These are phyloP conservation scores for Amauroascus verrucosus DNA, from an alignment of 2,329 filamentous ascomycete species.

Conservation along the genomic window DNA sequence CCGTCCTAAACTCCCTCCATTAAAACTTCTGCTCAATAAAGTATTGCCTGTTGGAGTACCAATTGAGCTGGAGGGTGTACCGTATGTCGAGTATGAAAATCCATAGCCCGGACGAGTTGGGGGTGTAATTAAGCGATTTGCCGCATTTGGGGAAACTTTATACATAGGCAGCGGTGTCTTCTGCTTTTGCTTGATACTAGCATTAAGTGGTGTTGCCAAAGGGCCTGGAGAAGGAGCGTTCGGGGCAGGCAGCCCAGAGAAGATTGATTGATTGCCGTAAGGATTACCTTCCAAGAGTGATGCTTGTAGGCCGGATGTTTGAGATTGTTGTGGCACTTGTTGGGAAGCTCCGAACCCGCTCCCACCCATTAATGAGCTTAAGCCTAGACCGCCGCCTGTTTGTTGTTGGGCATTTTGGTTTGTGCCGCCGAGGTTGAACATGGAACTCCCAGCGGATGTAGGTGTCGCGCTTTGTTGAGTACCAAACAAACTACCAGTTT, in stretches of 20 bases:
- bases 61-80: constrained; percentile 60
- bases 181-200: constrained; percentile 64
- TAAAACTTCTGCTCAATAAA: constrained; percentile 41
- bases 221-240: constrained; percentile 66
- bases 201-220: constrained; percentile 77
- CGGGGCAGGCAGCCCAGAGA: constrained; percentile 59
- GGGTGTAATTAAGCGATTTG: constrained; percentile 69
- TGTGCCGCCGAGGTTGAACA: constrained; percentile 13
- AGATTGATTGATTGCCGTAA: constrained; percentile 80
- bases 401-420: constrained; percentile 23
- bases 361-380: constrained; percentile 23
- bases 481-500: constrained; percentile 20
- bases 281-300: constrained; percentile 77
- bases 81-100: constrained; percentile 87
- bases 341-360: constrained; percentile 39
- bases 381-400: constrained; percentile 32
- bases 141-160: constrained; percentile 72
- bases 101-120: constrained; percentile 74
- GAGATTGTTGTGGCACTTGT: constrained; percentile 44
- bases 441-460: constrained; percentile 2
- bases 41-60: constrained; percentile 64
- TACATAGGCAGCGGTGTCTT: constrained; percentile 73
- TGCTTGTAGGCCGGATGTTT: constrained; percentile 51
- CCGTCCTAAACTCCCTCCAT: constrained; percentile 46
- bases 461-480: constrained; percentile 21